Evolutionary conservation across 2,329 filamentous ascomycete species (phyloP).

Genomic region (Penicillium verrucosum): DNA sequence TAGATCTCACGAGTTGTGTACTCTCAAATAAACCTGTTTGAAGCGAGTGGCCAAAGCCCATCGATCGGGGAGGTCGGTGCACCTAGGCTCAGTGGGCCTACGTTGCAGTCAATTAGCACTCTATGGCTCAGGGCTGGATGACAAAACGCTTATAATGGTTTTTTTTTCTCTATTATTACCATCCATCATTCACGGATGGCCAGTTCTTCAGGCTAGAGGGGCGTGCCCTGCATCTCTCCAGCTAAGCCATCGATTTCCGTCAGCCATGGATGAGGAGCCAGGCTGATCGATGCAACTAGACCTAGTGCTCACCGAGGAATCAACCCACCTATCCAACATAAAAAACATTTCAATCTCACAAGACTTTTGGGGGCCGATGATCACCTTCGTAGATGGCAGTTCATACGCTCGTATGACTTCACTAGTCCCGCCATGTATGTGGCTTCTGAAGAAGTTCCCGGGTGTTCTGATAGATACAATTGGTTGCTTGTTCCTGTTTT

Average conservation of each 20-base stretch:
- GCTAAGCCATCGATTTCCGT: not conserved
- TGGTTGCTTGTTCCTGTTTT: not conserved
- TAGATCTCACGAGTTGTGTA: constrained; percentile 1
- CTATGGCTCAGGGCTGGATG: not conserved
- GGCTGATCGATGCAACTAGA: not conserved
- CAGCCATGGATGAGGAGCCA: not conserved
- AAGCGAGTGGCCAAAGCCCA: not conserved
- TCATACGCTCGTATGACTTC: not conserved
- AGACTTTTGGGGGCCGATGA: not conserved
- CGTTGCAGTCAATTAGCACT: not conserved
- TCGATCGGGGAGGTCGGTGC: not conserved
- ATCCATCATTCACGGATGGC: not conserved
- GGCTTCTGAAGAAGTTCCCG: not conserved
- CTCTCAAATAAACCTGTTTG: not conserved
- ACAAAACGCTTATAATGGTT: not conserved
- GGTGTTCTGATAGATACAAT: not conserved
- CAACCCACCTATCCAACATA: not conserved
- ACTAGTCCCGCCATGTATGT: not conserved
- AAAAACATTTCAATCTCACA: not conserved
- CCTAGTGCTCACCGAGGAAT: not conserved
- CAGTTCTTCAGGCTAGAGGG: not conserved
- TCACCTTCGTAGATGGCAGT: not conserved
- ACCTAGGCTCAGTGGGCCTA: not conserved
- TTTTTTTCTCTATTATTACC: not conserved
- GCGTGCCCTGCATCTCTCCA: not conserved